Evolutionary conservation across 129 eudicot species (phyloP).

Genomic region (Arctium minus): DNA sequence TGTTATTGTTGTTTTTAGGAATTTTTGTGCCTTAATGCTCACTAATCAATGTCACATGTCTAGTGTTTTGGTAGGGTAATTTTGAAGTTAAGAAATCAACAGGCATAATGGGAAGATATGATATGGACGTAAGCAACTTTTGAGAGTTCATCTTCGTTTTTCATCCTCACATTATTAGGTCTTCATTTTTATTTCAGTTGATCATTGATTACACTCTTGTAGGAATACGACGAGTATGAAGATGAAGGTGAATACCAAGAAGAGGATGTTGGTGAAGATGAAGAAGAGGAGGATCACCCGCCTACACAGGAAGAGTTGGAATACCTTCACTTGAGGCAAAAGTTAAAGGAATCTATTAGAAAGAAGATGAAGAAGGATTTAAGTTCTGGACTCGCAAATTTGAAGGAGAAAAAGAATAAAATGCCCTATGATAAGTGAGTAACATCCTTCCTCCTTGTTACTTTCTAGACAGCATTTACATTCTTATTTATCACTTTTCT

Average conservation of each 20-base stretch:
- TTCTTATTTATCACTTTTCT: background rate
- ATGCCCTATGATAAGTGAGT: conserved; percentile 65
- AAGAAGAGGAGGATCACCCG: conserved; percentile 43
- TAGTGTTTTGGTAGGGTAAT: background rate
- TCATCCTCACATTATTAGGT: background rate
- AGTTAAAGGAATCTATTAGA: conserved; percentile 60
- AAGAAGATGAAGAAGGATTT: conserved; percentile 56
- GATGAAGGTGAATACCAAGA: conserved; percentile 47
- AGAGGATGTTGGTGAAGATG: conserved; percentile 51
- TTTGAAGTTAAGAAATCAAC: conserved; percentile 17
- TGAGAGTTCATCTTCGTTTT: background rate
- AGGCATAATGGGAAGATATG: conserved; percentile 51
- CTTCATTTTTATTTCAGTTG: background rate
- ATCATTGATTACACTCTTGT: conserved; percentile 8
- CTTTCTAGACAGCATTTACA: background rate
- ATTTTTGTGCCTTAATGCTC: background rate
- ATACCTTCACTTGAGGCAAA: conserved; percentile 69
- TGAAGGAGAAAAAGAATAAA: conserved; percentile 34
- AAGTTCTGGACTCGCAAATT: conserved; percentile 43
- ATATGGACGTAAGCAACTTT: conserved; percentile 53
- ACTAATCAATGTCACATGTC: background rate
- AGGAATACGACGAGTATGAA: conserved; percentile 74
- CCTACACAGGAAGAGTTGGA: conserved; percentile 66
- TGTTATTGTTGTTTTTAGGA: background rate
- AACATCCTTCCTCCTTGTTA: background rate